These are phyloP conservation scores for Syzygium jambos DNA, from an alignment of 345 rosid species.

Conservation along the genomic window DNA sequence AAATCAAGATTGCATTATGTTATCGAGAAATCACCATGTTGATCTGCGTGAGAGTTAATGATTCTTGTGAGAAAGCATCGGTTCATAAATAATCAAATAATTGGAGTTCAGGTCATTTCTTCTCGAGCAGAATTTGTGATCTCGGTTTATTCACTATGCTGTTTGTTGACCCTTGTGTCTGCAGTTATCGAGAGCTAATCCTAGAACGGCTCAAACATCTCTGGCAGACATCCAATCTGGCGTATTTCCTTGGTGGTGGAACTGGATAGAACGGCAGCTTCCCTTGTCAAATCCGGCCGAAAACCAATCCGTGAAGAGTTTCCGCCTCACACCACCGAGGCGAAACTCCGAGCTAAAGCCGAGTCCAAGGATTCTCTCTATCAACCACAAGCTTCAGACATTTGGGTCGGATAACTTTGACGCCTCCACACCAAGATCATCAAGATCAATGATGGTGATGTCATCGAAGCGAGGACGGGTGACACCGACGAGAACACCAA, in stretches of 20 bases:
- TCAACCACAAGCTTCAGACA: slow-evolving; percentile 31
- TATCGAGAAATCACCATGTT: neutral
- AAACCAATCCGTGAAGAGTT: slow-evolving; percentile 27
- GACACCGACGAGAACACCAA: slow-evolving; percentile 32
- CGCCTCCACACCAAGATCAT: slow-evolving; percentile 65
- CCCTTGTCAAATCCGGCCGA: slow-evolving; percentile 36
- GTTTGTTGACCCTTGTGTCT: neutral
- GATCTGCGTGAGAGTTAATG: neutral
- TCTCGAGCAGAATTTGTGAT: neutral
- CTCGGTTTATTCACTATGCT: neutral
- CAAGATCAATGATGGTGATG: slow-evolving; percentile 43
- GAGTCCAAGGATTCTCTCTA: slow-evolving; percentile 38
- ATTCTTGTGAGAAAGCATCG: neutral
- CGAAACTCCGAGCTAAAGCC: slow-evolving; percentile 39
- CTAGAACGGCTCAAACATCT: slow-evolving; percentile 35
- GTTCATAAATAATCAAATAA: neutral
- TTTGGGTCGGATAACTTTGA: slow-evolving; percentile 44
- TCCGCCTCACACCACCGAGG: slow-evolving; percentile 50
- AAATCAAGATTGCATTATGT: neutral
- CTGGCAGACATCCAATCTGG: slow-evolving; percentile 37
- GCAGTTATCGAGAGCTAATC: slow-evolving; percentile 57
- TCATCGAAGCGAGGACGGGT: slow-evolving; percentile 39
- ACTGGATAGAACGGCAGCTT: slow-evolving; percentile 71
- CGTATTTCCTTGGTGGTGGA: slow-evolving; percentile 96
- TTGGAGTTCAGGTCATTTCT: neutral